A percentile compares a stretch with the other conserved stretches of the same genome.
These are phyloP conservation scores for Phragmites australis DNA, from an alignment of 176 grass and related monocot genomes.

Conservation along the genomic window DNA sequence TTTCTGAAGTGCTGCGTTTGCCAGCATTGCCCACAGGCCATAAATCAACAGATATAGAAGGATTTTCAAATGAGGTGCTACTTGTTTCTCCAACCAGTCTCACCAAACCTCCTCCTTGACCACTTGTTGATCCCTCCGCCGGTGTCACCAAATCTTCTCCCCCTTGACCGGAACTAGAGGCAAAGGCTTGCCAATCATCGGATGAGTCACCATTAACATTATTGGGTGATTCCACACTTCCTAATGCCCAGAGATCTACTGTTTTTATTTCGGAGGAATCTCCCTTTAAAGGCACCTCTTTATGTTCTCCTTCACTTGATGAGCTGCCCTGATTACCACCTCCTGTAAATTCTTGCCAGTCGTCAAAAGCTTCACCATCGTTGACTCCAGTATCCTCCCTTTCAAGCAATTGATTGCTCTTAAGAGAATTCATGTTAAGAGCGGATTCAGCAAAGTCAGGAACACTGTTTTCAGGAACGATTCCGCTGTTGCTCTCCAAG, in stretches of 20 bases:
- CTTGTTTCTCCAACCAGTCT: conserved; percentile 30
- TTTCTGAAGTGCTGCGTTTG: conserved; percentile 23
- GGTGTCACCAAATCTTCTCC: conserved; percentile 27
- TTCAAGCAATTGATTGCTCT: conserved; percentile 21
- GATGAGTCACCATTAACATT: conserved; percentile 35
- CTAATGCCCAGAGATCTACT: conserved; percentile 36
- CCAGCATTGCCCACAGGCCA: conserved; percentile 44
- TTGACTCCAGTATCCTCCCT: conserved; percentile 33
- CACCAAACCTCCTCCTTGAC: conserved; percentile 9
- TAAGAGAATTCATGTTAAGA: conserved; percentile 25
- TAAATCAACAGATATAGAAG: conserved; percentile 46
- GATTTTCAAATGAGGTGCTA: conserved; percentile 30
- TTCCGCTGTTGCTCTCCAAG: conserved; percentile 16
- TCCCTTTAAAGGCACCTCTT: conserved; percentile 1
- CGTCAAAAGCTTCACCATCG: conserved; percentile 53
- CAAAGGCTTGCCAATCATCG: conserved; percentile 71
- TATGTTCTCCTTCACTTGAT: conserved; percentile 32
- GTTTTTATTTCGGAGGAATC: conserved; percentile 47
- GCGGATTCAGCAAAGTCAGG: conserved; percentile 35
- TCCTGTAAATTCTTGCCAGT: conserved; percentile 58
- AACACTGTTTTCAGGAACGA: conserved; percentile 33
- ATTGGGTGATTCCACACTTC: conserved; percentile 43
- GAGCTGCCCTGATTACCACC: conserved; percentile 37
- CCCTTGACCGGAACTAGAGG: conserved; percentile 51
- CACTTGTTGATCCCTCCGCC: conserved; percentile 12